Percentiles rank a stretch among this genome's conserved stretches.
These are phyloP conservation scores for Maudiozyma serrabonitensis DNA, from an alignment of 805 yeast genomes.

Conservation along the genomic window DNA sequence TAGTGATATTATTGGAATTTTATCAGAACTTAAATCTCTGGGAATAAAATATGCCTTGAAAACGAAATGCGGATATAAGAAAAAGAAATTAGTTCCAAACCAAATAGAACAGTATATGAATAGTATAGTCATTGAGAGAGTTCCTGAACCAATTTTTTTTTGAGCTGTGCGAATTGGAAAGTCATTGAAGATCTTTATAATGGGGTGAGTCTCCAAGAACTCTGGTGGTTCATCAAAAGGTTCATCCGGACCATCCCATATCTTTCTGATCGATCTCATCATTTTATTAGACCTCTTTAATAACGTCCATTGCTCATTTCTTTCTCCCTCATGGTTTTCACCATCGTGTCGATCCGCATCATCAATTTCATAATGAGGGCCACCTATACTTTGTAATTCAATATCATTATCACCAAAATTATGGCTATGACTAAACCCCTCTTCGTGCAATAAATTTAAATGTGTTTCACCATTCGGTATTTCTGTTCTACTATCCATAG, in stretches of 20 bases:
- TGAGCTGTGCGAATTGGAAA: slow-evolving; percentile 33
- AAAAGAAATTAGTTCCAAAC: slow-evolving; percentile 32
- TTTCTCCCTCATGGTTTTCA: neutral
- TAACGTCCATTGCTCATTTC: slow-evolving; percentile 16
- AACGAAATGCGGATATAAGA: slow-evolving; percentile 39
- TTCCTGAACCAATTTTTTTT: slow-evolving; percentile 20
- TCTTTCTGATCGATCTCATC: slow-evolving; percentile 20
- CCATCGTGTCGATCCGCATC: neutral
- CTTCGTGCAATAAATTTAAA: neutral
- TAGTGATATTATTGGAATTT: slow-evolving; percentile 33
- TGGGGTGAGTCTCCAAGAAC: slow-evolving; percentile 10
- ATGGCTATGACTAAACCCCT: neutral
- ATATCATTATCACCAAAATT: neutral
- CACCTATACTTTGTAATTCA: slow-evolving; percentile 1
- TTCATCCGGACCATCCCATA: slow-evolving; percentile 50
- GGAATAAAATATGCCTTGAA: slow-evolving; percentile 30
- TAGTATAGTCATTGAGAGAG: slow-evolving; percentile 26
- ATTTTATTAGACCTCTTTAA: slow-evolving; percentile 10
- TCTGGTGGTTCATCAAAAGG: slow-evolving; percentile 42
- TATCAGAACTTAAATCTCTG: slow-evolving; percentile 11
- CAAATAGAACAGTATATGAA: slow-evolving; percentile 38
- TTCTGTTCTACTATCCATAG: neutral
- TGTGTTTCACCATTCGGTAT: neutral
- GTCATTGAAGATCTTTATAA: slow-evolving; percentile 14
- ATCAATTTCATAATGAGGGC: neutral